These are phyloP conservation scores for Pyrenophora graminea DNA, from an alignment of 2,329 filamentous ascomycete species.

Conservation along the genomic window DNA sequence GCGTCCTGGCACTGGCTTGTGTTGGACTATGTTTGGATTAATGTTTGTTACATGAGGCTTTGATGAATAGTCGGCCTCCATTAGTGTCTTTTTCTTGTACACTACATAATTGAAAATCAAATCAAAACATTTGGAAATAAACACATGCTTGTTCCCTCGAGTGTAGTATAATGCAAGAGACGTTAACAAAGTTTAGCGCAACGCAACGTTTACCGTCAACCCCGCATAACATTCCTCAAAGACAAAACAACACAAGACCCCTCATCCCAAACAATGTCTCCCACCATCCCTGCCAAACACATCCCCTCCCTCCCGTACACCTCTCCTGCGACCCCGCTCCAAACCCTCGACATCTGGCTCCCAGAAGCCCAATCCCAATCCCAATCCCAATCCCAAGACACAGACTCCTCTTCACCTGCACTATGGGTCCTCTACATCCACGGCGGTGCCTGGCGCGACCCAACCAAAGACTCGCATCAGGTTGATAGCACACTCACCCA, in stretches of 20 bases:
- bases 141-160: background rate
- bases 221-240: no score
- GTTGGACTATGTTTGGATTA: constrained; percentile 16
- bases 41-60: constrained; percentile 15
- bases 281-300: constrained; percentile 12
- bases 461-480: constrained; percentile 43
- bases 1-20: constrained; percentile 29
- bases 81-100: constrained; percentile 5
- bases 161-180: no score
- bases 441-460: constrained; percentile 57
- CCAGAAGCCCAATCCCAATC: constrained; percentile 31
- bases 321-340: constrained; percentile 35
- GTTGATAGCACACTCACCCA: constrained; percentile 45
- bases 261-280: constrained; percentile 19
- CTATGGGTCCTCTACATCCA: constrained; percentile 53
- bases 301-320: constrained; percentile 36
- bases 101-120: constrained; percentile 8
- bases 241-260: constrained; percentile 2
- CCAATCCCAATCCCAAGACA: constrained; percentile 14
- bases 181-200: background rate
- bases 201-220: no score
- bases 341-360: constrained; percentile 52
- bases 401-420: constrained; percentile 10
- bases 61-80: constrained; percentile 7
- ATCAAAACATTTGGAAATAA: constrained; percentile 17